Base-by-base conservation (phyloP, 768 basidiomycete species). In the Astraeus odoratus region DNA sequence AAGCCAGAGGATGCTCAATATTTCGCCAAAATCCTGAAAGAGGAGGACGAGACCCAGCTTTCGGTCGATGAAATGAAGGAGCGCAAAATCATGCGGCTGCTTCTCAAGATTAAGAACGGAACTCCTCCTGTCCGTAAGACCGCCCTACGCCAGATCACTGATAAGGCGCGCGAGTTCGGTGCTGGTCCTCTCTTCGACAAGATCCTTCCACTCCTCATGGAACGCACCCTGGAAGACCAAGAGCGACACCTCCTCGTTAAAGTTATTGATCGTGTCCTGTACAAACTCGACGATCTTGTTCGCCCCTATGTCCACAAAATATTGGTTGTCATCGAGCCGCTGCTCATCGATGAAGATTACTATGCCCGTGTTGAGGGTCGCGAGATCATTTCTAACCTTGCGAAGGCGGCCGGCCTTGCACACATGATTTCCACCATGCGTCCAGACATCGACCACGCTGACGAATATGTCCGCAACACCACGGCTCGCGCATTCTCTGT, bases 351-450 rank as follows among this genome's bases (percentile, higher is more conserved):
- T 65, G 95, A 97, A 64, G 96, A 98, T 62, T 91, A 91, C 66
- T 92, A 90, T 55, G 87, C 87, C 37, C 89, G 92, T 65, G 93
- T 97, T 34, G 96, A 98, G 70, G 96, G 96, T 52, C 91, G 95
- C 26, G 96, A 99, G 72, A 98, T 99, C 63, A 99, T 98, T 55
- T 95, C 91, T 56, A 99, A 98, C 65, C 72, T 98, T 33, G 95
- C 96, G 23, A 99, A 98, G 67, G 96, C 96, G 9, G 95, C 94
- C 24, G 96, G 96, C 67, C 83, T 99, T 20, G 95, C 96, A 2
- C 96, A 99, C 69, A 98, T 99, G 96, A 99, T 99, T 57, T 99
- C 96, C 27, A 99, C 95, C 16, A 98, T 99, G 95, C 86, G 95
- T 55, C 95, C 96, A 3, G 95, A 99, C 74, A 98, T 98, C 51